Evolutionary conservation across 2,329 filamentous ascomycete species (phyloP), one percentile per base, ranked within the genome.

Genomic region (Ceratocystiopsis sp.): DNA sequence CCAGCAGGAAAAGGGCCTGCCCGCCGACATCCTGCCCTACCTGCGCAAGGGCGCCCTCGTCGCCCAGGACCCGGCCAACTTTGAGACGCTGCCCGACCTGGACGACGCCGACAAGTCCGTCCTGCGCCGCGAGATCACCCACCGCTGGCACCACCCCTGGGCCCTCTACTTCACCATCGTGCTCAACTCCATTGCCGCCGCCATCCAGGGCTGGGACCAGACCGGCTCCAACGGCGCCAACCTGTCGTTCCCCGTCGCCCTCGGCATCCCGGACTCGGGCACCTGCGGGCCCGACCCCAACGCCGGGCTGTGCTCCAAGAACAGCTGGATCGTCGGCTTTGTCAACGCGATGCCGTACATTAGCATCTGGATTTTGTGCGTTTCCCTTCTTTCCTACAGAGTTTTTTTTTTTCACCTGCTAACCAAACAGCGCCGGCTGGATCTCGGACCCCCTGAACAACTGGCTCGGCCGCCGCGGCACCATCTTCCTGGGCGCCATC

Each of bases 401-500:
- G 33, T 29, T 8, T 29, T 10, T 11, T 10, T 2, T 29, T 8
- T 6, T 11, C 25, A 11, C 2, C 25, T 29, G 25, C 16, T 40
- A 4, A 37, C 11, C 17, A 25, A 4, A 5, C 13, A 40, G 18
- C 17, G 40, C 48, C 5, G 78, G 74, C 54, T 81, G 77, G 78
- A 58, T 79, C 14, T 78, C 76, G 1, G 78, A 83, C 48, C 62
- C 62, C 3, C 65, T 73, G 42, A 69, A 65, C 48, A 49, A 60
- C 42, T 55, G 53, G 39, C 52, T 64, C 29, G 67, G 66, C 10
- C 65, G 66, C 12, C 61, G 66, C 8, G 65, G 64, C 25, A 79
- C 76, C 16, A 86, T 89, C 48, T 87, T 85, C 59, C 62, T 84
- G 45, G 76, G 82, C 7, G 83, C 80, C 38, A 71, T 81, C 48